These are phyloP conservation scores for Sarocladiaceae sp. DNA, from an alignment of 2,329 filamentous ascomycete species.

Conservation along the genomic window DNA sequence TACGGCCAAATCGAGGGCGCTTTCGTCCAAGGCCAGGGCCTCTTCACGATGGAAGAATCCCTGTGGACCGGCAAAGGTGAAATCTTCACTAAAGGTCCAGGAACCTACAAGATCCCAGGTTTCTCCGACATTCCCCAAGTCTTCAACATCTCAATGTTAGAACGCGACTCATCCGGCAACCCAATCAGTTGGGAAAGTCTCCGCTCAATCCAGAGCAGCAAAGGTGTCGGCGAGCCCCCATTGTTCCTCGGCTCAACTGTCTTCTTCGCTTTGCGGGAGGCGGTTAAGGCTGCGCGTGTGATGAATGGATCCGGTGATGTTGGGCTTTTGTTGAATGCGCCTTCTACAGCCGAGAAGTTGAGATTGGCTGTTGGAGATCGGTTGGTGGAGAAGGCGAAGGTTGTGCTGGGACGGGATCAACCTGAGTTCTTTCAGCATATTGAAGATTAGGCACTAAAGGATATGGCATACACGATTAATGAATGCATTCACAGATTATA, in stretches of 20 bases:
- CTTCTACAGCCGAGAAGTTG: conserved; percentile 81
- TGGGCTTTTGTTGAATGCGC: conserved; percentile 67
- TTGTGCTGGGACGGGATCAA: conserved; percentile 28
- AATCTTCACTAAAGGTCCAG: conserved; percentile 7
- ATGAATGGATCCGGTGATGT: conserved; percentile 62
- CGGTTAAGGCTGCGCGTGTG: conserved; percentile 68
- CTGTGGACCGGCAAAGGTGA: conserved; percentile 34
- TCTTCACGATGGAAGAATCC: conserved; percentile 58
- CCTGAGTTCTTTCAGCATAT: neutral
- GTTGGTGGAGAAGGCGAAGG: conserved; percentile 69
- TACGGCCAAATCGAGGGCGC: conserved; percentile 65
- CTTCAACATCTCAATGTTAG: conserved; percentile 60
- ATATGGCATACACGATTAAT: too few species aligned
- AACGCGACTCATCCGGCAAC: conserved; percentile 59
- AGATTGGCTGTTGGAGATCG: conserved; percentile 74
- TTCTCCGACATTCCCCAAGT: conserved; percentile 86
- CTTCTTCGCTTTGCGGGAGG: conserved; percentile 86
- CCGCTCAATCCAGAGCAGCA: conserved; percentile 75
- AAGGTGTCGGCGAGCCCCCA: conserved; percentile 73
- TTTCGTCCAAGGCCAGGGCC: conserved; percentile 59
- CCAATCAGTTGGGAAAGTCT: conserved; percentile 85
- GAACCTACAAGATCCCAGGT: neutral
- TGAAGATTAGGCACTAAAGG: conserved; percentile 3
- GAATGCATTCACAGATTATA: too few species aligned
- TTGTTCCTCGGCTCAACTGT: conserved; percentile 80